Conservation (phyloP, 257 asterid species). For the Jasminum sambac region DNA sequence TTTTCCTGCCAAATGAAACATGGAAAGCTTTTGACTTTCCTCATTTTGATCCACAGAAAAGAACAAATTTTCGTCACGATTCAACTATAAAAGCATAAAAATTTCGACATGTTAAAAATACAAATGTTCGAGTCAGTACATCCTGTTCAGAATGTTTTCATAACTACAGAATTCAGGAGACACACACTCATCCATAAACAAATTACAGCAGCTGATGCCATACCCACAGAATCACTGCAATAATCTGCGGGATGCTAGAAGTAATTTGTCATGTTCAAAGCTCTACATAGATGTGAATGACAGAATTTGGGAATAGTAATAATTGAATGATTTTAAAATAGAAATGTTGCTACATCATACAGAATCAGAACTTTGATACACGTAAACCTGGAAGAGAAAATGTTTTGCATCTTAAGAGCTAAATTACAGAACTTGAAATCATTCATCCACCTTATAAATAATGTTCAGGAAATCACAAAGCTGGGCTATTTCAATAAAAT, state of each 20-base stretch:
- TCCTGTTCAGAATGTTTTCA: neutral
- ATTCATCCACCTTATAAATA: neutral
- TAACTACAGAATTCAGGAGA: neutral
- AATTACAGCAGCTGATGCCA: neutral
- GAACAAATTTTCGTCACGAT: neutral
- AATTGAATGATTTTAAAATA: neutral
- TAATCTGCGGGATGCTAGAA: neutral
- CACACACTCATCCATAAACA: neutral
- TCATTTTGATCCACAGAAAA: neutral
- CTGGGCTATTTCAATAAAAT: neutral
- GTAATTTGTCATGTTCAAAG: neutral
- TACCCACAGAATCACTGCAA: neutral
- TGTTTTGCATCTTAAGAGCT: neutral
- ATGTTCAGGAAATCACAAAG: neutral
- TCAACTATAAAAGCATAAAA: neutral
- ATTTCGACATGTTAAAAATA: neutral
- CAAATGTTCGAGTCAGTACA: neutral
- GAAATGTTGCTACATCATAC: neutral
- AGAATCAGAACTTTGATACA: neutral
- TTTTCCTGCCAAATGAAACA: neutral
- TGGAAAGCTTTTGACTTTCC: neutral
- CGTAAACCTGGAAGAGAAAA: neutral
- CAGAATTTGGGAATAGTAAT: neutral
- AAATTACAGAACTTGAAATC: constrained; percentile 2
- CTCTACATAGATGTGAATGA: neutral